These are phyloP conservation scores for Cyclocybe aegerita DNA, from an alignment of 768 basidiomycete species.

Conservation along the genomic window DNA sequence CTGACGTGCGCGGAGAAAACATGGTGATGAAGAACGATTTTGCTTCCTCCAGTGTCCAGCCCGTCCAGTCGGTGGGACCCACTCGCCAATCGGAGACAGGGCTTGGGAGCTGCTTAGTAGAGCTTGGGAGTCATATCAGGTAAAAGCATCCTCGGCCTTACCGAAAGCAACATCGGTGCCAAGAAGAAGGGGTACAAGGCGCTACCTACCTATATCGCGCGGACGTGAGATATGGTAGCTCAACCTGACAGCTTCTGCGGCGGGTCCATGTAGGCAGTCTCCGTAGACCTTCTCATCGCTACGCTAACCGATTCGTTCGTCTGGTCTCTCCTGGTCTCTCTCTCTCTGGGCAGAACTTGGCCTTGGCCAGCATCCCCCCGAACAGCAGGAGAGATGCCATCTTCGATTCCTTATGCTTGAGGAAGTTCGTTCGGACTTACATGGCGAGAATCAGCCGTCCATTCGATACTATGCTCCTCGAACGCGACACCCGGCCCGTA, in stretches of 20 bases:
- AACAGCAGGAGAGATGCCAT: too few species aligned
- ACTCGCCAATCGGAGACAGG: slow-evolving; percentile 8
- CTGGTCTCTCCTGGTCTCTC: too few species aligned
- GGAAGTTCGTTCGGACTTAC: too few species aligned
- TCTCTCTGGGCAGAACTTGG: too few species aligned
- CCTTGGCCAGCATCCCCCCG: too few species aligned
- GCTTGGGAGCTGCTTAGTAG: slow-evolving; percentile 2
- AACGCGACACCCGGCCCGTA: too few species aligned
- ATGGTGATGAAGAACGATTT: neutral
- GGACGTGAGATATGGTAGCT: neutral
- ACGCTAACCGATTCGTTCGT: too few species aligned
- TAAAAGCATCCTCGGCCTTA: slow-evolving; percentile 15
- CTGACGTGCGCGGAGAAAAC: neutral
- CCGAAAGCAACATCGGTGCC: slow-evolving; percentile 12
- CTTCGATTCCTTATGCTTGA: too few species aligned
- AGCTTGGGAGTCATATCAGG: slow-evolving; percentile 2
- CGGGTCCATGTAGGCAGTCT: neutral
- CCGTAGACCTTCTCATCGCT: neutral
- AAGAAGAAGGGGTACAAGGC: slow-evolving; percentile 17
- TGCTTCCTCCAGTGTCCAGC: neutral
- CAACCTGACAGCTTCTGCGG: too few species aligned
- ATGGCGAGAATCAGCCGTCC: neutral
- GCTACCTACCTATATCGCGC: slow-evolving; percentile 21
- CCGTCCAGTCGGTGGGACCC: neutral
- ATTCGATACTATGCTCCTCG: neutral